Conservation (phyloP, 345 rosid genomes). For the Eucalyptus dawsonii region DNA sequence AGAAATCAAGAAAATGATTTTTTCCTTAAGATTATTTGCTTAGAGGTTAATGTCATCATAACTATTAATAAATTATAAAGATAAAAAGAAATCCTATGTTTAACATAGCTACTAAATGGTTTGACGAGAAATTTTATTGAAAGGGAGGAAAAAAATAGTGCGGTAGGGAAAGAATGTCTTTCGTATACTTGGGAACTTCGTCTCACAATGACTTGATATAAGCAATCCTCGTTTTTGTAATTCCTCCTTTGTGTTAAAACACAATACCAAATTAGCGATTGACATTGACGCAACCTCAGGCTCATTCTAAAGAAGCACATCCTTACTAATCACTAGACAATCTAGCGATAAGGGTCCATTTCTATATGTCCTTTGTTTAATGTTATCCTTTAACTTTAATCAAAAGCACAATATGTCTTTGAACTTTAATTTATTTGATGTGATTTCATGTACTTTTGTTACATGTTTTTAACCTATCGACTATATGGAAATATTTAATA, state of each 20-base stretch:
- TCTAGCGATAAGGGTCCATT: not conserved
- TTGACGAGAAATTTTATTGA: not conserved
- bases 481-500: too few relatives aligned
- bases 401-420: not conserved
- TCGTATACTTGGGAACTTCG: not conserved
- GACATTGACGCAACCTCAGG: not conserved
- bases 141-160: not conserved
- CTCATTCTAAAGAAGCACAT: not conserved
- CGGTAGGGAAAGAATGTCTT: rapidly evolving
- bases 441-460: not conserved
- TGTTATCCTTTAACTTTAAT: not conserved
- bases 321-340: not conserved
- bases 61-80: not conserved
- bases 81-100: not conserved
- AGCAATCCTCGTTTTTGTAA: not conserved
- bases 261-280: not conserved
- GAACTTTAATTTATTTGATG: too few relatives aligned
- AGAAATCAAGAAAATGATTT: not conserved
- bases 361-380: not conserved
- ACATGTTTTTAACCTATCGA: too few relatives aligned
- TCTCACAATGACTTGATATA: too few relatives aligned
- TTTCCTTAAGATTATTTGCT: not conserved
- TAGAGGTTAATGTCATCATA: not conserved
- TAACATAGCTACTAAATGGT: not conserved
- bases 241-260: not conserved